Percentiles rank a stretch among this genome's conserved stretches.
Evolutionary conservation across 257 asterid species (phyloP).

Genomic region (Solanum neorickii): DNA sequence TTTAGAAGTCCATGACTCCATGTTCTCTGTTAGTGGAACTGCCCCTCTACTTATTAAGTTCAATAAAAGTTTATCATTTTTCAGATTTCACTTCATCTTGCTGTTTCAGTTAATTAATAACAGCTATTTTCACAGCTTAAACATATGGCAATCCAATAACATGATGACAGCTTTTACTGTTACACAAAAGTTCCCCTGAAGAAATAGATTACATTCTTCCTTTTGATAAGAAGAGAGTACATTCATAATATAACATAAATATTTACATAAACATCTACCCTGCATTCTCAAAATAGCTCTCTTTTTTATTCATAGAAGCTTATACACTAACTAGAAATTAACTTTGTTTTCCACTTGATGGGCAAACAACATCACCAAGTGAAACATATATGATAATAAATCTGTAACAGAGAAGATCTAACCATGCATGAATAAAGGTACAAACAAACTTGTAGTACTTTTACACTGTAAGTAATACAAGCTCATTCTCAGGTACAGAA

Average conservation of each 20-base stretch:
- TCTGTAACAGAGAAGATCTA: not conserved
- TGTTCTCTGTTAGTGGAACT: too few relatives aligned
- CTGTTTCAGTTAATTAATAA: too few relatives aligned
- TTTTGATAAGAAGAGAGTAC: not conserved
- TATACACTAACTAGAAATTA: not conserved
- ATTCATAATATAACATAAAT: not conserved
- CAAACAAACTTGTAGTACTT: not conserved
- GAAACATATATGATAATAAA: not conserved
- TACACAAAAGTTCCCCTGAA: not conserved
- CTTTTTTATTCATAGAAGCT: not conserved
- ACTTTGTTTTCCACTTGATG: not conserved
- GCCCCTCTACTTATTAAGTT: too few relatives aligned
- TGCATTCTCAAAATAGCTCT: not conserved
- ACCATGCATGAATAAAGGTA: slow-evolving; percentile 1
- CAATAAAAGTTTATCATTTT: too few relatives aligned
- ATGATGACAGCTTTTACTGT: not conserved
- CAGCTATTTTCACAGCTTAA: not conserved
- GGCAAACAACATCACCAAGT: not conserved
- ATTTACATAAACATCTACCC: not conserved
- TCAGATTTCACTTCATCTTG: too few relatives aligned
- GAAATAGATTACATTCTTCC: not conserved
- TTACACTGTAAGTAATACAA: not conserved
- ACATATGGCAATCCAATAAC: not conserved
- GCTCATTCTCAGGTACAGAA: not conserved
- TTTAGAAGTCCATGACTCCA: too few relatives aligned